Conservation (phyloP, 257 asterid genomes). For the Apocynum venetum region DNA sequence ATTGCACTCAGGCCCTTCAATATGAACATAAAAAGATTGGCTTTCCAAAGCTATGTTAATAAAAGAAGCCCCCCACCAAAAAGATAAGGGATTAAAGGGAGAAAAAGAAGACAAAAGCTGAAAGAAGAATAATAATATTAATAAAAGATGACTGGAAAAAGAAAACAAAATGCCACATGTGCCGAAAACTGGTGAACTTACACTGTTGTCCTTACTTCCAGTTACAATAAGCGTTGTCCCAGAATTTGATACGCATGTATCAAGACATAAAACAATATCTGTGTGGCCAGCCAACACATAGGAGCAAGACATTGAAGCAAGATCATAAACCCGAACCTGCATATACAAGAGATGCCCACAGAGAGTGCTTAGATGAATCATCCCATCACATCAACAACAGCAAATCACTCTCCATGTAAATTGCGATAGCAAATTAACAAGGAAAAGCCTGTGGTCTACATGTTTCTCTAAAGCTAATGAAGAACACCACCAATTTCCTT, state of each 20-base stretch:
- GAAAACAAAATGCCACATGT: neutral
- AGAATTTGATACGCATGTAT: conserved; percentile 62
- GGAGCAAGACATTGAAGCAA: conserved; percentile 93
- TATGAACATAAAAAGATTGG: neutral
- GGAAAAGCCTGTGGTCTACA: neutral
- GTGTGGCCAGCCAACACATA: conserved; percentile 88
- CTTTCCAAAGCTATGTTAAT: neutral
- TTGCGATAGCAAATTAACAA: neutral
- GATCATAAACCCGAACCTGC: conserved; percentile 93
- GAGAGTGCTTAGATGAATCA: neutral
- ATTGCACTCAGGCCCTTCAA: neutral
- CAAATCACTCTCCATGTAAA: neutral
- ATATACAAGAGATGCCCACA: neutral
- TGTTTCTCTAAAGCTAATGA: neutral
- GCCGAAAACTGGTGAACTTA: conserved; percentile 33
- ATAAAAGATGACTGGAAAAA: neutral
- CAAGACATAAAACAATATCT: conserved; percentile 82
- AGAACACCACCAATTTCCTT: neutral
- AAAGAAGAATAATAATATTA: neutral
- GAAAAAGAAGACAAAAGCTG: neutral
- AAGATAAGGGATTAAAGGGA: neutral
- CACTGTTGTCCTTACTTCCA: conserved; percentile 91
- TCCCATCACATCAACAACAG: neutral
- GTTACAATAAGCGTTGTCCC: conserved; percentile 71
- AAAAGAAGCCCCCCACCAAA: neutral